Conservation (phyloP, 208 protist species). For the Phytomonas sp. region DNA sequence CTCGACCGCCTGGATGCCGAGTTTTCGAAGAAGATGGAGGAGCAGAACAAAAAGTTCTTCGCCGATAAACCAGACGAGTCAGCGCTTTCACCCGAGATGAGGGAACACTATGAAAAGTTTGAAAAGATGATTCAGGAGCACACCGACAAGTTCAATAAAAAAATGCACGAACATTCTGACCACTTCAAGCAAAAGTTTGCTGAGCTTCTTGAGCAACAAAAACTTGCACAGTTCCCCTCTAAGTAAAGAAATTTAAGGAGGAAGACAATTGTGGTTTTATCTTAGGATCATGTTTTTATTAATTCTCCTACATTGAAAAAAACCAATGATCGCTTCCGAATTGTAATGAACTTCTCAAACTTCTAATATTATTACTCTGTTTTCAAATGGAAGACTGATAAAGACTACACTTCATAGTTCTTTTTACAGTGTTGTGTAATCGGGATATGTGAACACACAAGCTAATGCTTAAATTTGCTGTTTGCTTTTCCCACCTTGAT, state of each 20-base stretch:
- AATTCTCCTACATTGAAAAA: too few species aligned
- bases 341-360: too few species aligned
- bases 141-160: conserved; percentile 91
- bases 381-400: too few species aligned
- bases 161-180: conserved; percentile 87
- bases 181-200: conserved; percentile 89
- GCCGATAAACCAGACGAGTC: conserved; percentile 85
- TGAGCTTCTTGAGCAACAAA: conserved; percentile 89
- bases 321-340: too few species aligned
- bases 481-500: too few species aligned
- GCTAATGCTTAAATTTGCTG: neutral
- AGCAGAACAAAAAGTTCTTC: conserved; percentile 91
- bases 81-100: conserved; percentile 87
- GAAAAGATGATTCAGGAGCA: conserved; percentile 91
- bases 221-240: conserved; percentile 84
- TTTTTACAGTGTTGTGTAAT: too few species aligned
- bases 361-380: too few species aligned
- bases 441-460: neutral
- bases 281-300: conserved; percentile 13
- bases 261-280: neutral
- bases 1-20: conserved; percentile 87
- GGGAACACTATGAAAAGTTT: conserved; percentile 90
- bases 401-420: too few species aligned
- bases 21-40: conserved; percentile 89
- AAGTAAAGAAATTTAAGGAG: conserved; percentile 34